These are phyloP conservation scores for Tetrahymena borealis DNA, from an alignment of 73 alveolate species.

Conservation along the genomic window DNA sequence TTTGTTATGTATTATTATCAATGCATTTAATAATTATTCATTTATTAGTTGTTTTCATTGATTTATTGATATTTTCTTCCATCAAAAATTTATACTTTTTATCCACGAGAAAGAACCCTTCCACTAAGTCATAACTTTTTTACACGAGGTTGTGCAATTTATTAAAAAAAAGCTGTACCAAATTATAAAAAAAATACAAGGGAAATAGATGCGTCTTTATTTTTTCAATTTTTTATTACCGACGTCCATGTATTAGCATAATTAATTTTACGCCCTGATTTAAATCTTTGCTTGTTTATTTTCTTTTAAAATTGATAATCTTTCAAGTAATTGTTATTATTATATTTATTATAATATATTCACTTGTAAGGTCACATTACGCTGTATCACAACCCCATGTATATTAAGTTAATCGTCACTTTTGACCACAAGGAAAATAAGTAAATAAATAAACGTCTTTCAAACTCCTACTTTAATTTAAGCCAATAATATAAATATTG, in stretches of 20 bases:
- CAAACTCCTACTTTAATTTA: too few relatives aligned
- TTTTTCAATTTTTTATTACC: not conserved
- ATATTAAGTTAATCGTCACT: not conserved
- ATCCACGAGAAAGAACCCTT: too few relatives aligned
- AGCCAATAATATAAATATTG: too few relatives aligned
- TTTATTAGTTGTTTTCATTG: too few relatives aligned
- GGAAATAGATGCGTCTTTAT: not conserved
- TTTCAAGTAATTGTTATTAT: not conserved
- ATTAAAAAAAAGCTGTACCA: not conserved
- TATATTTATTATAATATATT: not conserved
- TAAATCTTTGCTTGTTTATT: not conserved
- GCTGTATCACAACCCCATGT: not conserved
- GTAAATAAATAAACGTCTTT: not conserved
- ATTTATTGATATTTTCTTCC: too few relatives aligned
- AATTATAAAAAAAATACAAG: not conserved
- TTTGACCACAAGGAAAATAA: not conserved
- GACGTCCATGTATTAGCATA: not conserved
- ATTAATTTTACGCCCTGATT: not conserved
- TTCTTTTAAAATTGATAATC: not conserved
- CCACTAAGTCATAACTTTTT: too few relatives aligned
- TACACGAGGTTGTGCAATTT: not conserved
- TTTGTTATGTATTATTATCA: too few relatives aligned
- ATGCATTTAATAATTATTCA: too few relatives aligned
- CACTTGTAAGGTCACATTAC: not conserved
- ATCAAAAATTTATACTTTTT: too few relatives aligned